Evolutionary conservation across 1,139 yeast genomes (phyloP), one percentile per base, ranked within the genome.

Genomic region (Kodamaea sp.): DNA sequence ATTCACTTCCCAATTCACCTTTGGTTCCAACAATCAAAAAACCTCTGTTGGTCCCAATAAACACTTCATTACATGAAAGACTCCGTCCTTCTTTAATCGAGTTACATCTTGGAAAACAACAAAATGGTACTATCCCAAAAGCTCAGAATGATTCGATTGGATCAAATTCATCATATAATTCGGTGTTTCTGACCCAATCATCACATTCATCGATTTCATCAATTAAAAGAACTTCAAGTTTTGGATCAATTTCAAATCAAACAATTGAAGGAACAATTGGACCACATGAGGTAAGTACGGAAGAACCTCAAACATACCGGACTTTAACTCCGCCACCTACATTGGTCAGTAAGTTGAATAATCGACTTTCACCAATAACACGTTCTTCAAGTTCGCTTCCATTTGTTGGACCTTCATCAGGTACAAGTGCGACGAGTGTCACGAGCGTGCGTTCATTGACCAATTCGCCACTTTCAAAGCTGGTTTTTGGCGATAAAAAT

Each of bases 51-150:
- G 43, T 48, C 7, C 57, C 60, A 2, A 45, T 48, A 26, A 41
- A 43, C 15, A 43, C 46, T 23, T 47, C 57, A 8, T 34, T 57
- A 25, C 62, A 56, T 15, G 70, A 69, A 26, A 56, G 51, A 2
- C 37, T 72, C 34, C 59, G 78, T 37, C 76, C 77, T 0, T 69
- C 76, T 2, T 55, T 73, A 31, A 52, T 67, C 29, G 78, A 73
- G 45, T 49, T 70, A 30, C 70, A 71, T 44, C 47, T 48, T 32
- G 55, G 55, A 8, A 36, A 24, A 36, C 38, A 6, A 26, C 45
- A 8, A 32, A 11, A 31, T 31, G 5, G 27, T 7, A 34, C 29
- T n/a, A n/a, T n/a, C 36, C 22, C 32, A 6, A 31, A 32, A 10
- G 26, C 38, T 28, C 39, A 34, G 36, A 46, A 45, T 30, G 60